Evolutionary conservation across 2,329 filamentous ascomycete species (phyloP).

Genomic region (Colletotrichum sansevieriae): DNA sequence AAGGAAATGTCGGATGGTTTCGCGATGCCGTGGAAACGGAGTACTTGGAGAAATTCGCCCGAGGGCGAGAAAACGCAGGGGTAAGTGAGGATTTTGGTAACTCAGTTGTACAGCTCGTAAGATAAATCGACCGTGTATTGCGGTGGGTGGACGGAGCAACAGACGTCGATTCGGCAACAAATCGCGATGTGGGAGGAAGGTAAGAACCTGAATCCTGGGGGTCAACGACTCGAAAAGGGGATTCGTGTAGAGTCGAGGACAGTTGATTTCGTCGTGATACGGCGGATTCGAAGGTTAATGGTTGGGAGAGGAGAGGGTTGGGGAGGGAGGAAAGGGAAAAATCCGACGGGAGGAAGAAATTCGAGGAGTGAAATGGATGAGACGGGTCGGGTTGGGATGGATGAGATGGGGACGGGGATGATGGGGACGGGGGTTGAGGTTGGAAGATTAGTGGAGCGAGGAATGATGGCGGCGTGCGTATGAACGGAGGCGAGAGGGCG

Average conservation of each 20-base stretch:
- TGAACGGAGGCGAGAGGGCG: conserved; percentile 39
- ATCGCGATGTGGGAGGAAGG: conserved; percentile 4
- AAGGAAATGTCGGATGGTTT: conserved; percentile 23
- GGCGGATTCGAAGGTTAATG: conserved; percentile 39
- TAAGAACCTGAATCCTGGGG: conserved; percentile 40
- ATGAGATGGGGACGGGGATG: conserved; percentile 31
- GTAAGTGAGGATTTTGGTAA: background rate
- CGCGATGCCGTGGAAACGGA: conserved; percentile 7
- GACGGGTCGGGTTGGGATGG: conserved; percentile 40
- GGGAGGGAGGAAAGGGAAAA: conserved; percentile 5
- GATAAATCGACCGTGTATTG: conserved; percentile 2
- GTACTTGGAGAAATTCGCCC: background rate
- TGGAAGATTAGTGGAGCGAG: conserved; percentile 37
- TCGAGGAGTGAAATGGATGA: conserved; percentile 36
- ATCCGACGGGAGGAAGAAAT: conserved; percentile 31
- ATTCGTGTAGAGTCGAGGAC: conserved; percentile 37
- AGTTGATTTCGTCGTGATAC: conserved; percentile 33
- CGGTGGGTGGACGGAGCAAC: background rate
- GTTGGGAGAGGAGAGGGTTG: conserved; percentile 22
- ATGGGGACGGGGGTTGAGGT: conserved; percentile 30
- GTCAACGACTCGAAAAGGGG: conserved; percentile 33
- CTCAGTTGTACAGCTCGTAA: background rate
- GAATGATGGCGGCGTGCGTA: conserved; percentile 40
- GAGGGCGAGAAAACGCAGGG: background rate
- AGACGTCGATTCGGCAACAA: conserved; percentile 15